Base-by-base conservation (phyloP, 2,329 filamentous ascomycete genomes). In the Cordyceps cicadae region DNA sequence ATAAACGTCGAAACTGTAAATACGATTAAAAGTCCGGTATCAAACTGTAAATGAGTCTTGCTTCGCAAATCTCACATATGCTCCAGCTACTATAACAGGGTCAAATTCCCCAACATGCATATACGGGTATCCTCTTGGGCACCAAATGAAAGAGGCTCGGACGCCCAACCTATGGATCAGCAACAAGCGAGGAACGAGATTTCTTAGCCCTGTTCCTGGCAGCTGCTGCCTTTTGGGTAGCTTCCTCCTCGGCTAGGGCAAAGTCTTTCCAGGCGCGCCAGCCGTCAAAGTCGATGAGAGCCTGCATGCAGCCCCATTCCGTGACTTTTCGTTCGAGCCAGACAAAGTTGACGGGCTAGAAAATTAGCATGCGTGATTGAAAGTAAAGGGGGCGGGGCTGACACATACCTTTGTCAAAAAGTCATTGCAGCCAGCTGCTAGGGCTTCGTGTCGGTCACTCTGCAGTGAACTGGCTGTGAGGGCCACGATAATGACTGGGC, bases 231-330 rank as follows among this genome's bases (percentile, higher is more conserved):
- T 78, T 79, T 65, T 76, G 78, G 19, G 66, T 69, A 3, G 75
- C 71, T 32, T 78, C 78, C 21, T 74, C 70, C 59, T 76, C 74
- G 63, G 78, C 76, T 61, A 79, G 77, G 9, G 78, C 79, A 70
- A 90, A 93, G 69, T 94, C 90, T 73, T 96, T 96, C 94, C 94
- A 99, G 74, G 91, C 91, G 60, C 92, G 85, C 94, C 94, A 99
- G 63, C 94, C 94, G 72, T 97, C 93, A 71, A 94, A 97, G 77
- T 99, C 94, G 69, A 99, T 97, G 26, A 99, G 82, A 11, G 94
- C 94, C 77, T 97, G 94, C 94, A 99, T 99, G 78, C 94, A 97
- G 61, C 94, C 94, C 94, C 94, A 99, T 79, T 99, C 94, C 76
- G 95, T 97, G 67, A 97, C 92, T 74, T 99, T 99, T 62, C 93